Evolutionary conservation across 805 yeast species (phyloP).

Genomic region (Spathaspora hagerdaliae): DNA sequence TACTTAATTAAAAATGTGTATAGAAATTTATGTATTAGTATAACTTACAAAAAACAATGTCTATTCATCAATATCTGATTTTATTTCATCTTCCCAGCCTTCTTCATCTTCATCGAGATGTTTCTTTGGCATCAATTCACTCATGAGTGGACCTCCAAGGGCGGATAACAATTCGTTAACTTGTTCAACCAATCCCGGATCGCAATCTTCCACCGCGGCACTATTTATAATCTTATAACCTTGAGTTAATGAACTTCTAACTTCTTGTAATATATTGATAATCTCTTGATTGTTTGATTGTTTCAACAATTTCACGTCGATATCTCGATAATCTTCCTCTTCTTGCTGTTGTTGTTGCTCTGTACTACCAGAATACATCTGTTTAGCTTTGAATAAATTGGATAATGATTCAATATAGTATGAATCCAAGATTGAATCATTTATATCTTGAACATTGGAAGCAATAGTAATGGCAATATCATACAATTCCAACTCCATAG

Average conservation of each 20-base stretch:
- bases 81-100: slow-evolving; percentile 54
- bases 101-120: slow-evolving; percentile 32
- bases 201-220: slow-evolving; percentile 41
- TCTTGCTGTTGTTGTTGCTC: slow-evolving; percentile 24
- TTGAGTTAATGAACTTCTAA: slow-evolving; percentile 41
- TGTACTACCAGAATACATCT: slow-evolving; percentile 7
- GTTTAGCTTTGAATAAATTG: slow-evolving; percentile 43
- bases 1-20: not conserved
- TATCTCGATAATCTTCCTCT: slow-evolving; percentile 39
- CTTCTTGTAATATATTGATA: slow-evolving; percentile 29
- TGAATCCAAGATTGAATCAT: slow-evolving; percentile 79
- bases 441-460: slow-evolving; percentile 63
- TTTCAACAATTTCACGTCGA: slow-evolving; percentile 20
- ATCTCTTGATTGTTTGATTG: slow-evolving; percentile 24
- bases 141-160: slow-evolving; percentile 60
- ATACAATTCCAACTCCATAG: slow-evolving; percentile 71
- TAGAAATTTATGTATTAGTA: not conserved
- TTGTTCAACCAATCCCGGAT: slow-evolving; percentile 57
- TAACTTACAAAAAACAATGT: not conserved
- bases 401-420: slow-evolving; percentile 83
- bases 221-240: slow-evolving; percentile 40
- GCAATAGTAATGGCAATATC: slow-evolving; percentile 69
- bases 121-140: slow-evolving; percentile 33
- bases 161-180: slow-evolving; percentile 46
- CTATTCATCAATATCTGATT: slow-evolving; percentile 25